These are phyloP conservation scores for Tetrastigma voinierianum DNA, from an alignment of 164 flowering plant genomes.

Conservation along the genomic window DNA sequence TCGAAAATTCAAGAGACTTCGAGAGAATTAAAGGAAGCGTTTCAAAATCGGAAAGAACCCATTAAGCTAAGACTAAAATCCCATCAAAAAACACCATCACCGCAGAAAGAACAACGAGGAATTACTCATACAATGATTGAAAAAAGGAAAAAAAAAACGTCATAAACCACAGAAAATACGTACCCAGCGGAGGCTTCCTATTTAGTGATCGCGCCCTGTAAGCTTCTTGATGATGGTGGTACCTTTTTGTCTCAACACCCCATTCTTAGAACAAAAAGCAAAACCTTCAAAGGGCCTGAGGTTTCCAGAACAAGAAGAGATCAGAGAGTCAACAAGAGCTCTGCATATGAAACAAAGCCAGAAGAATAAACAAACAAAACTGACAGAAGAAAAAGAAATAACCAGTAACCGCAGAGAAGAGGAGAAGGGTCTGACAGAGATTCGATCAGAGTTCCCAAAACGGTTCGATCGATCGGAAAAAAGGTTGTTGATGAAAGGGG, in stretches of 20 bases:
- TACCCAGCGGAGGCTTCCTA: slow-evolving; percentile 27
- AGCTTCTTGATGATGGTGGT: slow-evolving; percentile 12
- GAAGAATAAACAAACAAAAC: too few species aligned
- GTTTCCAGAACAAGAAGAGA: too few species aligned
- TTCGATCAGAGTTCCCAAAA: too few species aligned
- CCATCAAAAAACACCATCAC: too few species aligned
- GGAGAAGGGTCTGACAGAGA: too few species aligned
- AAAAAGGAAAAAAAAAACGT: background rate
- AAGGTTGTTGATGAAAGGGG: too few species aligned
- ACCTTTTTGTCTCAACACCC: slow-evolving; percentile 13
- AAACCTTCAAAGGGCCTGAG: too few species aligned
- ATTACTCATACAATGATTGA: background rate
- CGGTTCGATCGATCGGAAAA: too few species aligned
- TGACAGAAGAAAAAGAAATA: too few species aligned
- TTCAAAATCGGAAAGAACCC: background rate
- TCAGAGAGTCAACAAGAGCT: too few species aligned
- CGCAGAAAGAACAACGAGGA: background rate
- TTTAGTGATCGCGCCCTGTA: slow-evolving; percentile 19
- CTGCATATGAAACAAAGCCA: too few species aligned
- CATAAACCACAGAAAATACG: background rate
- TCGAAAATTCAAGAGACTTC: background rate
- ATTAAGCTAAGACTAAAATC: background rate
- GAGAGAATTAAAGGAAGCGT: background rate
- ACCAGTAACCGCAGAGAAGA: too few species aligned
- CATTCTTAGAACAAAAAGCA: background rate